Percentiles rank a stretch among this genome's conserved stretches.
Conservation (phyloP, 768 basidiomycete species). For the Mycena rebaudengoi region DNA sequence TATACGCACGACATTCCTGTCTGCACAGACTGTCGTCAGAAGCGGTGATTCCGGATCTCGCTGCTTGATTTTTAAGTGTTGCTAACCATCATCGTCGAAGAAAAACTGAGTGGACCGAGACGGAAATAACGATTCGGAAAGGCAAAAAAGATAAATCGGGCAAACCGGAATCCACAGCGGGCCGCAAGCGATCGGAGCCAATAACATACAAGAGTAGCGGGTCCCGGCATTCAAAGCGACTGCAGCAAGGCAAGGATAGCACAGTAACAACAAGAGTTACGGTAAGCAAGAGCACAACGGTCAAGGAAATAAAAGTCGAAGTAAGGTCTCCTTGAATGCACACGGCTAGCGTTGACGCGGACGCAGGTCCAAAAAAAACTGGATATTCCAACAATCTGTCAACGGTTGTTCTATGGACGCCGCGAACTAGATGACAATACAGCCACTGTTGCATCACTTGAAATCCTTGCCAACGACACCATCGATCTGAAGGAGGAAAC, state of each 20-base stretch:
- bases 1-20: slow-evolving; percentile 62
- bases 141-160: slow-evolving; percentile 27
- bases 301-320: slow-evolving; percentile 83
- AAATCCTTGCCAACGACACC: slow-evolving; percentile 63
- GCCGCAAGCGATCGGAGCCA: slow-evolving; percentile 28
- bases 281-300: slow-evolving; percentile 70
- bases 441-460: slow-evolving; percentile 62
- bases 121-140: slow-evolving; percentile 67
- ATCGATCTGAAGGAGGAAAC: slow-evolving; percentile 72
- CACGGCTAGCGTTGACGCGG: neutral
- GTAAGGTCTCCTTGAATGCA: slow-evolving; percentile 47
- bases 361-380: slow-evolving; percentile 68
- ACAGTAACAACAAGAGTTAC: slow-evolving; percentile 60
- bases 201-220: slow-evolving; percentile 35
- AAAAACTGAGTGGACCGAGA: slow-evolving; percentile 63
- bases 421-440: slow-evolving; percentile 72
- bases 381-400: slow-evolving; percentile 78
- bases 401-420: slow-evolving; percentile 70
- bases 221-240: slow-evolving; percentile 74
- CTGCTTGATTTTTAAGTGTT: slow-evolving; percentile 1
- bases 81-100: slow-evolving; percentile 39
- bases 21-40: slow-evolving; percentile 67
- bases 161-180: slow-evolving; percentile 39
- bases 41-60: slow-evolving; percentile 51
- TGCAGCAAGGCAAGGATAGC: slow-evolving; percentile 63